A percentile compares a stretch with the other conserved stretches of the same genome.
phyloP scores from a whole-genome alignment of 306 rosid genomes.

The Trichosanthes cucumerina region DNA sequence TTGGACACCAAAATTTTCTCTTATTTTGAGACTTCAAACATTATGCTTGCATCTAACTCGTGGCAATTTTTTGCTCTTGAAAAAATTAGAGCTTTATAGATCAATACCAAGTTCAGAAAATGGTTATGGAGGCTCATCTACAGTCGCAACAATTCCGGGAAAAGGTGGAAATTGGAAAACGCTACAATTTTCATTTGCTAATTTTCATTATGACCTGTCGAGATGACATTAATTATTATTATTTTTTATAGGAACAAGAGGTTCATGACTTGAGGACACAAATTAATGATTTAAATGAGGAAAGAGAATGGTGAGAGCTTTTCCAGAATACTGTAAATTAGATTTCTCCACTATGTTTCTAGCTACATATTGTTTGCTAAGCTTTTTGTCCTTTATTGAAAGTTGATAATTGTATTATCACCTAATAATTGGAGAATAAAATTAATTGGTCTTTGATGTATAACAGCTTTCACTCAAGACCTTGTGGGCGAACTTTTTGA shows the following conservation, averaged over 20 bases:
- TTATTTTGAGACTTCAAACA: conserved; percentile 1
- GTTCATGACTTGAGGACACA: conserved; percentile 40
- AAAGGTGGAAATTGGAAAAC: conserved; percentile 34
- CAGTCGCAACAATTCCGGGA: conserved; percentile 47
- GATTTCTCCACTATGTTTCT: not conserved
- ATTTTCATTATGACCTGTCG: not conserved
- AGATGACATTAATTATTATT: not conserved
- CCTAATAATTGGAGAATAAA: not conserved
- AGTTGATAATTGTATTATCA: not conserved
- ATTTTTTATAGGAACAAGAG: conserved; percentile 52
- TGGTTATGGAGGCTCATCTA: conserved; percentile 60
- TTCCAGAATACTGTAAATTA: not conserved
- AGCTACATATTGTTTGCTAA: not conserved
- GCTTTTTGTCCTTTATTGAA: not conserved
- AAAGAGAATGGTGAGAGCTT: conserved; percentile 61
- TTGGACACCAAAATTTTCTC: conserved; percentile 19
- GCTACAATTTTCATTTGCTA: not conserved
- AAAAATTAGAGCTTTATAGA: conserved; percentile 56
- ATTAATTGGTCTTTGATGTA: not conserved
- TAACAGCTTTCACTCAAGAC: not conserved
- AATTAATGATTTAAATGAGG: conserved; percentile 49
- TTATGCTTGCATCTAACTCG: conserved; percentile 14
- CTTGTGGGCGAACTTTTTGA: not conserved
- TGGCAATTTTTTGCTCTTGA: conserved; percentile 17
- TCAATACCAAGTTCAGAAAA: conserved; percentile 53